Percentiles rank a stretch among this genome's conserved stretches.
Evolutionary conservation across 441 rosid genomes (phyloP).

Genomic region (Syzygium malaccense): DNA sequence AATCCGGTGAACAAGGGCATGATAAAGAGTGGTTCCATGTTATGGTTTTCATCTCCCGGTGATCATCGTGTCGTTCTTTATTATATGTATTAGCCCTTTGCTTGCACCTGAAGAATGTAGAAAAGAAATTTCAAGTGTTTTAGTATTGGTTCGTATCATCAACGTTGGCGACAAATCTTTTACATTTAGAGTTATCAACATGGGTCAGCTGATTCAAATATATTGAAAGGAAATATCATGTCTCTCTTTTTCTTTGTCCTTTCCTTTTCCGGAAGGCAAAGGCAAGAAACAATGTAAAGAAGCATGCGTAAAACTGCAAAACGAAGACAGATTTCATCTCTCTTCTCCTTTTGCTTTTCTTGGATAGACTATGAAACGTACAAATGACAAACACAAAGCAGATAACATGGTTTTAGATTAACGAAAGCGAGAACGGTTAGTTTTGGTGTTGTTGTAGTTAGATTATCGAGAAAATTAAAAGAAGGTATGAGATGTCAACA

Average conservation of each 20-base stretch:
- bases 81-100: background rate
- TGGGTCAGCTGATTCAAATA: background rate
- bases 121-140: background rate
- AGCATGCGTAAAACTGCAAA: background rate
- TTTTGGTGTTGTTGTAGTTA: background rate
- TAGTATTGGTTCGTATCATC: too few species aligned
- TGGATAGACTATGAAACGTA: background rate
- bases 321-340: background rate
- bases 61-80: background rate
- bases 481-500: background rate
- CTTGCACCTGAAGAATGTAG: background rate
- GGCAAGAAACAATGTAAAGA: background rate
- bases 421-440: background rate
- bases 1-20: background rate
- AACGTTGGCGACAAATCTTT: background rate
- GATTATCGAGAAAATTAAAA: background rate
- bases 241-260: background rate
- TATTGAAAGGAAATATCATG: background rate
- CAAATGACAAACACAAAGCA: background rate
- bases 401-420: too few species aligned
- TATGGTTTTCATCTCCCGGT: background rate
- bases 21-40: background rate
- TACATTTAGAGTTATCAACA: too few species aligned
- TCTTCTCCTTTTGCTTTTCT: background rate
- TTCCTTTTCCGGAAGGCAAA: background rate